Base-by-base conservation (phyloP, 495 filamentous ascomycete species). In the Rhypophila decipiens region DNA sequence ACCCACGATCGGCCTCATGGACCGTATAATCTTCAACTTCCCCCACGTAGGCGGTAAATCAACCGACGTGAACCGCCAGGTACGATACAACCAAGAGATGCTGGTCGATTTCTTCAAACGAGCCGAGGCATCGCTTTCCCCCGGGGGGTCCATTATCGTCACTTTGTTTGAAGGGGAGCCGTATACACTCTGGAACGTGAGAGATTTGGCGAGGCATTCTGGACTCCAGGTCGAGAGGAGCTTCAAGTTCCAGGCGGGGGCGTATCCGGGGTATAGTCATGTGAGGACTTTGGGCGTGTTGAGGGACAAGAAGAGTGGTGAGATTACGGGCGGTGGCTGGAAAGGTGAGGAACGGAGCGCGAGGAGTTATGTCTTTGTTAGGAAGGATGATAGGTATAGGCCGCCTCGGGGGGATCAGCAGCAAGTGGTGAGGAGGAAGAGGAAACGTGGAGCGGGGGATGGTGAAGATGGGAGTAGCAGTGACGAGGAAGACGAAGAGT, bases 181-280 rank as follows among this genome's bases (percentile, higher is more conserved):
- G 1, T 98, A 98, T 63, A 89, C 87, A 8, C 73, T 96, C 10
- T 98, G 93, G 93, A 95, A 97, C 64, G 78, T 96, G 24, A 78
- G 82, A 17, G 89, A 95, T 63, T 69, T 98, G 17, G 93, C 82
- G 4, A 72, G 88, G 3, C 87, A 94, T 66, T 73, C 75, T 7
- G 90, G 88, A 18, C 69, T 96, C 40, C 73, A 75, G 40, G 86
- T 95, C 42, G 73, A 81, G 44, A 72, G 80, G 45, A 94, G 87
- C 63, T 95, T 90, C 59, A 70, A 62, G 47, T 97, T 96, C 57
- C 77, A 81, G 22, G 80, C 83, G 39, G 67, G 59, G 35, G 82
- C 74, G 12, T 98, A 95, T 68, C 83, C 84, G 35, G 89, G 84
- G 0, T 98, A 98, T 60, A 80, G 71, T 50, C 93, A 98, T 74